These are phyloP conservation scores for Sindora glabra DNA, from an alignment of 306 rosid species.

Conservation along the genomic window DNA sequence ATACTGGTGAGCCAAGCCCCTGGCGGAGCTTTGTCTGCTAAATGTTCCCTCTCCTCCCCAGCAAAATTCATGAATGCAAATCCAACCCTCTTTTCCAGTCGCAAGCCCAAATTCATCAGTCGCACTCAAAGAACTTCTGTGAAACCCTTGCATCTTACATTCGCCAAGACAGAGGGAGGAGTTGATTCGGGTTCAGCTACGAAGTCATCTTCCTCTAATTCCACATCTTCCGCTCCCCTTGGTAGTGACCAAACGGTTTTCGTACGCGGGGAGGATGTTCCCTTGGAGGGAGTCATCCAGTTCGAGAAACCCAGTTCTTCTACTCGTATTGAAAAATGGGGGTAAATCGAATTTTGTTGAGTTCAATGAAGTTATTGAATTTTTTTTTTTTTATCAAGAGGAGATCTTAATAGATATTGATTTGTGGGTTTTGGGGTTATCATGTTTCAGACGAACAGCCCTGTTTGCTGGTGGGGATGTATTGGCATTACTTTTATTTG, in stretches of 20 bases:
- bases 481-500: constrained; percentile 68
- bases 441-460: constrained; percentile 59
- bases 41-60: constrained; percentile 36
- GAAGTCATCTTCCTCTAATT: constrained; percentile 22
- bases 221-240: constrained; percentile 24
- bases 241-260: constrained; percentile 46
- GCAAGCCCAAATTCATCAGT: constrained; percentile 21
- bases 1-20: constrained; percentile 50
- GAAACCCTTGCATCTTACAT: constrained; percentile 38
- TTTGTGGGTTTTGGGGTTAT: constrained; percentile 1
- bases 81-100: constrained; percentile 31
- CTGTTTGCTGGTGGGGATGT: constrained; percentile 87
- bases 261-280: constrained; percentile 64
- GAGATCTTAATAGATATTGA: not conserved
- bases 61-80: constrained; percentile 35
- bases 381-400: not conserved
- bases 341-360: constrained; percentile 27
- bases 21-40: constrained; percentile 39
- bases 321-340: constrained; percentile 73
- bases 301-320: constrained; percentile 64
- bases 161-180: constrained; percentile 48
- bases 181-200: constrained; percentile 37
- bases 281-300: constrained; percentile 91
- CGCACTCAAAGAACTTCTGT: constrained; percentile 16
- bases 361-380: not conserved